Base-by-base conservation (phyloP, 805 yeast species). In the Cyberlindnera amylophila region DNA sequence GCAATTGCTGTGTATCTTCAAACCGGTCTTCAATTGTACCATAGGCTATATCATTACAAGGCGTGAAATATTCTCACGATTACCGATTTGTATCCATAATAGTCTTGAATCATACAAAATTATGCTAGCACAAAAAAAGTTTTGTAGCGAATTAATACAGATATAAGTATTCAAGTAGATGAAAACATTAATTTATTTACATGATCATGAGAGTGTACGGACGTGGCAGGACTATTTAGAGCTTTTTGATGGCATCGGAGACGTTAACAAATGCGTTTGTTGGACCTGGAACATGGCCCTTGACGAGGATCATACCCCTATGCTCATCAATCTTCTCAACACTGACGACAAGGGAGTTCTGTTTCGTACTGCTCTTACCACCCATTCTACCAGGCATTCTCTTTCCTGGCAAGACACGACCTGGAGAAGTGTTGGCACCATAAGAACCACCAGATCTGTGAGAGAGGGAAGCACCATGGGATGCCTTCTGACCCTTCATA, bases 341-440 rank as follows among this genome's bases (percentile, higher is more conserved):
- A 59, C 84, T 85, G 58, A 93, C 69, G 17, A 93, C 82, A 59
- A 81, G 74, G 19, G 81, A 72, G 62, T 88, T 90, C 62, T 81
- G 85, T 19, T 80, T 76, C 4, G 98, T 91, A 47, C 77, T 75
- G 53, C 70, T 72, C 42, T 76, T 72, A 48, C 78, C 82, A 52
- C 99, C 99, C 93, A 90, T 83, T 64, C 86, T 86, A 51, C 99
- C 99, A 29, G 98, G 95, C 99, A 93, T 91, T 67, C 89, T 91
- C 70, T 87, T 90, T 18, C 97, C 98, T 13, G 97, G 98, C 49
- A 89, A 71, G 40, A 89, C 87, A 71, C 99, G 85, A 58, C 96
- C 97, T 12, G 99, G 99, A 49, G 87, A 84, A 52, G 93, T 95
- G 59, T 86, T 86, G 64, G 83, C 88, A 78, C 99, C 99, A 56